phyloP scores from a whole-genome alignment of 2,329 filamentous ascomycete genomes.

The Huntiella decipiens region DNA sequence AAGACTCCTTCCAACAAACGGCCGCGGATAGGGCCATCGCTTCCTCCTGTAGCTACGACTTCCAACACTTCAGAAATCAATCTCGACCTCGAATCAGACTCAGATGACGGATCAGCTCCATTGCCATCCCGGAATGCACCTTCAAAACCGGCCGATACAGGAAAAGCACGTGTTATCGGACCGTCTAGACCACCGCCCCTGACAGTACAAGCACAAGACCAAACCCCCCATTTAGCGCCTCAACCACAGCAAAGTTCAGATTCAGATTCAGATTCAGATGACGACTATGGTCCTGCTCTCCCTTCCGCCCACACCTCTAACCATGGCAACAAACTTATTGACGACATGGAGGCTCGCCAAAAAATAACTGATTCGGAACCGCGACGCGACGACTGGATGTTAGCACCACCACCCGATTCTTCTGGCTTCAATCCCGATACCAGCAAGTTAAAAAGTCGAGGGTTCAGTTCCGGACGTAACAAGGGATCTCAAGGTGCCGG shows the following conservation, averaged over 20 bases:
- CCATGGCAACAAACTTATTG: slow-evolving; percentile 14
- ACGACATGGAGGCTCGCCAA: neutral
- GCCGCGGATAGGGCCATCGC: slow-evolving; percentile 15
- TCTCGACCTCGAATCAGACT: slow-evolving; percentile 18
- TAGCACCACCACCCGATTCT: slow-evolving; percentile 42
- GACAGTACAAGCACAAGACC: neutral
- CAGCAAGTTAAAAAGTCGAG: slow-evolving; percentile 62
- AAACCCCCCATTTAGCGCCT: neutral
- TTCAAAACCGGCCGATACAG: too few relatives aligned
- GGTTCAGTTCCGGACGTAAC: slow-evolving; percentile 50
- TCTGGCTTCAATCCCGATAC: slow-evolving; percentile 49
- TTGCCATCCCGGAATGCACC: too few relatives aligned
- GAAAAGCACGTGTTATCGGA: too few relatives aligned
- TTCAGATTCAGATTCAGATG: slow-evolving; percentile 22
- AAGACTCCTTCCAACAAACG: neutral
- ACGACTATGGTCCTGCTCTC: slow-evolving; percentile 41
- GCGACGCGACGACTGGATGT: slow-evolving; percentile 70
- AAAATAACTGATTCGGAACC: slow-evolving; percentile 18
- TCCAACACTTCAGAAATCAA: slow-evolving; percentile 21
- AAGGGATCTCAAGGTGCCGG: slow-evolving; percentile 18
- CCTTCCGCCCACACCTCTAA: slow-evolving; percentile 31
- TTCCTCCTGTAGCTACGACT: slow-evolving; percentile 12
- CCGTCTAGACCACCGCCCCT: neutral
- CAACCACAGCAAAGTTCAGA: slow-evolving; percentile 7
- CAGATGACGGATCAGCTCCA: slow-evolving; percentile 17